These are phyloP conservation scores for Ophiostoma piceae DNA, from an alignment of 2,329 filamentous ascomycete genomes.

Conservation along the genomic window DNA sequence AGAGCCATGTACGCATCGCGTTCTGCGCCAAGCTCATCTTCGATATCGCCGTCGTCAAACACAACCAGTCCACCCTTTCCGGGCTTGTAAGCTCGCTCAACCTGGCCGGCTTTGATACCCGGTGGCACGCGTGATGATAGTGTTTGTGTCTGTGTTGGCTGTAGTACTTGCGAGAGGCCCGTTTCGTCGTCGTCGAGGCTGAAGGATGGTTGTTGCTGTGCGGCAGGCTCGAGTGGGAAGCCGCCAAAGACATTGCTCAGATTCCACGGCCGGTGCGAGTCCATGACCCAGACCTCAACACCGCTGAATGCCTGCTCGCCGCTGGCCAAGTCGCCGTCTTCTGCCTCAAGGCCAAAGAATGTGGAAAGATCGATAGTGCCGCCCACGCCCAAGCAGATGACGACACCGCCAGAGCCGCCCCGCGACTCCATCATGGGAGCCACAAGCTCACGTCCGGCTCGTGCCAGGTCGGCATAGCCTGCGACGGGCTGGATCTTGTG, in stretches of 20 bases:
- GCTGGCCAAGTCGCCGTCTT: conserved; percentile 46
- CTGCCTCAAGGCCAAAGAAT: conserved; percentile 67
- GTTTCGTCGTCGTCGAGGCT: conserved; percentile 28
- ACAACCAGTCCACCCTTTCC: conserved; percentile 85
- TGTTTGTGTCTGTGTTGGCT: conserved; percentile 31
- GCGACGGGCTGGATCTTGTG: conserved; percentile 95
- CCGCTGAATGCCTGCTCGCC: conserved; percentile 55
- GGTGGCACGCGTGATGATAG: conserved; percentile 43
- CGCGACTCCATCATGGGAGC: conserved; percentile 78
- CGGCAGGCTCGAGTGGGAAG: conserved; percentile 48
- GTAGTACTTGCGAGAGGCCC: conserved; percentile 32
- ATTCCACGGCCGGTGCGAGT: conserved; percentile 91
- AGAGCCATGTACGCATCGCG: conserved; percentile 79
- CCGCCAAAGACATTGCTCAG: conserved; percentile 87
- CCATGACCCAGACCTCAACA: conserved; percentile 94
- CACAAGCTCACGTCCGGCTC: conserved; percentile 72
- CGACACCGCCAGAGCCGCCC: conserved; percentile 80
- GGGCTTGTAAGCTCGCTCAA: conserved; percentile 66
- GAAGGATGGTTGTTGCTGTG: neutral
- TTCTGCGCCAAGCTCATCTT: conserved; percentile 70
- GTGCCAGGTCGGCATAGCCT: conserved; percentile 83
- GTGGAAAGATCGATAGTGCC: conserved; percentile 83
- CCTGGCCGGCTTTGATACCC: conserved; percentile 68
- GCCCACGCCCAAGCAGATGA: conserved; percentile 88
- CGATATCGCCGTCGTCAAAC: conserved; percentile 93